phyloP scores from a whole-genome alignment of 441 rosid species.

The Gossypium trilobum region DNA sequence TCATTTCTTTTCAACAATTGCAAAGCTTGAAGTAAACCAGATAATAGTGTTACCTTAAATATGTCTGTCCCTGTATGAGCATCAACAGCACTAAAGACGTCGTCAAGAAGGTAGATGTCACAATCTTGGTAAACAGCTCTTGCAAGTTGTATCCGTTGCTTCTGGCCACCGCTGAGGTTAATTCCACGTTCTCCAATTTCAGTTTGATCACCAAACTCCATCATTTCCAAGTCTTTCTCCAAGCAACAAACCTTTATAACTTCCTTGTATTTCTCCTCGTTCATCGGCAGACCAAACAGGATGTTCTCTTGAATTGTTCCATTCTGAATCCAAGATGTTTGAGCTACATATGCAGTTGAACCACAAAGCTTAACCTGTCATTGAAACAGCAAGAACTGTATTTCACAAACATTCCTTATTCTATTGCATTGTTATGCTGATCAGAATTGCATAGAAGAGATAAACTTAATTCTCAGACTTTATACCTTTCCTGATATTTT shows the following conservation, averaged over 20 bases:
- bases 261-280: conserved; percentile 45
- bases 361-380: conserved; percentile 68
- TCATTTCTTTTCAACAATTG: not conserved
- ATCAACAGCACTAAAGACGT: conserved; percentile 92
- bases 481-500: conserved; percentile 61
- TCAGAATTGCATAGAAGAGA: not conserved
- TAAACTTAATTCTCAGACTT: not conserved
- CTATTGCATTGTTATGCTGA: not conserved
- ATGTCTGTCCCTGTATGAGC: conserved; percentile 91
- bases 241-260: conserved; percentile 64
- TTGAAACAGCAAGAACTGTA: not conserved
- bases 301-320: conserved; percentile 84
- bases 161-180: conserved; percentile 93
- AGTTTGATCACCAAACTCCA: conserved; percentile 89
- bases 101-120: conserved; percentile 83
- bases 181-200: conserved; percentile 96
- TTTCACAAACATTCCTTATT: not conserved
- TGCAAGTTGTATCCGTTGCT: conserved; percentile 85
- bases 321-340: conserved; percentile 90
- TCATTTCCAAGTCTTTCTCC: conserved; percentile 79
- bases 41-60: conserved; percentile 47
- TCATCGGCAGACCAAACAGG: conserved; percentile 74
- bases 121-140: conserved; percentile 90
- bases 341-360: conserved; percentile 78
- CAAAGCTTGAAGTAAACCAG: not conserved